These are phyloP conservation scores for Zopfia rhizophila DNA, from an alignment of 2,329 filamentous ascomycete species.

Conservation along the genomic window DNA sequence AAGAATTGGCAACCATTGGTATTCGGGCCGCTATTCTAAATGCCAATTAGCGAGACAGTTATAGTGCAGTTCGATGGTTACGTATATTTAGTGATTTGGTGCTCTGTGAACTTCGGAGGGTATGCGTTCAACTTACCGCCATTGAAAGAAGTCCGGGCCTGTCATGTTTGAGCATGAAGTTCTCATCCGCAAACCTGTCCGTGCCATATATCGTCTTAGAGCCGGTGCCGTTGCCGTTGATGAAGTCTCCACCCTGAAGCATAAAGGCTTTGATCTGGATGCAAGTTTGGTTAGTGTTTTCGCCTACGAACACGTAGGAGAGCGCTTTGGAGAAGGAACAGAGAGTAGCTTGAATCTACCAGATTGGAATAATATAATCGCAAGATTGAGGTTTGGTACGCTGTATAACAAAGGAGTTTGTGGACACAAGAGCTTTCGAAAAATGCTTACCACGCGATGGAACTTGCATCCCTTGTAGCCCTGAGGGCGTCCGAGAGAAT, in stretches of 20 bases:
- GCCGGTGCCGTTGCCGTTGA: conserved; percentile 92
- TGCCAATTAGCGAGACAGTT: conserved; percentile 9
- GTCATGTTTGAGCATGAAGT: conserved; percentile 83
- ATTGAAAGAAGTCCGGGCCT: conserved; percentile 85
- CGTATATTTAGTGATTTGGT: neutral
- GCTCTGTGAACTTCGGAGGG: neutral
- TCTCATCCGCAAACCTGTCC: conserved; percentile 88
- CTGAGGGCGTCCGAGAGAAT: conserved; percentile 78
- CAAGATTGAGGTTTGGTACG: no score
- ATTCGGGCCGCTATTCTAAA: conserved; percentile 86
- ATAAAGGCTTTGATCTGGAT: conserved; percentile 91
- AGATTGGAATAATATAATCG: no score
- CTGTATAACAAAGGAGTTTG: no score
- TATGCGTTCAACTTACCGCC: conserved; percentile 72
- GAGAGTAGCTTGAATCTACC: no score
- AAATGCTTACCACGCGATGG: conserved; percentile 89
- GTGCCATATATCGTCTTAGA: conserved; percentile 88
- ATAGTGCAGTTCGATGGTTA: conserved; percentile 3
- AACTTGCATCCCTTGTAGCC: conserved; percentile 97
- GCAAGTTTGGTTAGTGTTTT: neutral
- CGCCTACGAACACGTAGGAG: neutral
- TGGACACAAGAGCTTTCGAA: no score
- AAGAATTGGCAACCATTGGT: conserved; percentile 98
- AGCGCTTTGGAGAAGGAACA: conserved; percentile 2
- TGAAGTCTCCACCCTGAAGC: conserved; percentile 96